Base-by-base conservation (phyloP, 2,329 filamentous ascomycete genomes). In the Aspergillus awamori region DNA sequence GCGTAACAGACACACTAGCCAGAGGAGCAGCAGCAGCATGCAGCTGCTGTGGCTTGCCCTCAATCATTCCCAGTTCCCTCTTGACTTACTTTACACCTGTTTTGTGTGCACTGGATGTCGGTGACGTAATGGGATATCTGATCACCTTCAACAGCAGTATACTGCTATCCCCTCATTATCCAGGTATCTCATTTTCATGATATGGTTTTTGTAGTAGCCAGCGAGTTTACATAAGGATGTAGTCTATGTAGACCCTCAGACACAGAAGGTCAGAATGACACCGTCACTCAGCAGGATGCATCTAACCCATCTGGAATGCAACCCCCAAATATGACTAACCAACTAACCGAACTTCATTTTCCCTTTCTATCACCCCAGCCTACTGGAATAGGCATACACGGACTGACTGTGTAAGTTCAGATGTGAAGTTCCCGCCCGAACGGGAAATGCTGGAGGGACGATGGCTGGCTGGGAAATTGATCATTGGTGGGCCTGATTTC, bases 401-500 rank as follows among this genome's bases (percentile, higher is more conserved):
- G 33, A 11, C 4, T 36, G n/a, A 11, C 53, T 57, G 33, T 11
- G 45, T 36, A 33, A 41, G 45, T 59, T 55, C 39, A 22, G 30
- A 36, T 52, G 24, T 48, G 10, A 13, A 36, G 33, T 36, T 5
- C 15, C 54, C 38, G 33, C 20, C 28, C 28, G 47, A 52, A 55
- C 39, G 39, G 53, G 53, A 20, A 55, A 55, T 55, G 38, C 53
- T 51, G 39, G 20, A 24, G 28, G 36, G 24, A 30, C 15, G 39
- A 36, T 43, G 54, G 62, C 62, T 64, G 60, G 62, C 62, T 60
- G 62, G 56, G 24, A 39, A 53, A 53, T 58, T 51, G 30, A 59
- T 55, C 52, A 61, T 62, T 63, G 60, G 62, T 60, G 60, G 62
- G 62, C 58, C 63, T 59, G 57, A 62, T 28, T 28, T 26, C 33